phyloP scores from a whole-genome alignment of 192 early-diverging fungal genomes.

The Paraglomus brasilianum region DNA sequence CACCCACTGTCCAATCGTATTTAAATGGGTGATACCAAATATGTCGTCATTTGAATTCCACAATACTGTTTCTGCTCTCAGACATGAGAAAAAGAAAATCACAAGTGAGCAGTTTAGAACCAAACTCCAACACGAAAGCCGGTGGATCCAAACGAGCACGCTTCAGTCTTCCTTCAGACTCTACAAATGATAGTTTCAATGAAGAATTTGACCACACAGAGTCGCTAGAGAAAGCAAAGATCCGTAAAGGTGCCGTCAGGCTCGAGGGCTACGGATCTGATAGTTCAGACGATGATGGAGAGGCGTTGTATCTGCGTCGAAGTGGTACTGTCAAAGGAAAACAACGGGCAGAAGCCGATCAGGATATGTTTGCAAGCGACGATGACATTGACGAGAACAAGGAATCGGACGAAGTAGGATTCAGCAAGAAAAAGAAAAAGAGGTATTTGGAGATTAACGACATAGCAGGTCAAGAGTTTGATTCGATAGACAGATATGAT shows the following conservation, averaged over 20 bases:
- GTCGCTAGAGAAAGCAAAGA: slow-evolving; percentile 49
- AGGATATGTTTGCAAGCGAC: slow-evolving; percentile 63
- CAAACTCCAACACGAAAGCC: too few relatives aligned
- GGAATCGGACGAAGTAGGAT: slow-evolving; percentile 26
- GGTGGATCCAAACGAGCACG: too few relatives aligned
- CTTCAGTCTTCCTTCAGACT: too few relatives aligned
- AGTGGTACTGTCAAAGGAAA: slow-evolving; percentile 32
- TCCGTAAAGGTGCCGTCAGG: slow-evolving; percentile 49
- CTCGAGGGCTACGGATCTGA: slow-evolving; percentile 48
- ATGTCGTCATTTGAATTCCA: too few relatives aligned
- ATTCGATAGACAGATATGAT: slow-evolving; percentile 44
- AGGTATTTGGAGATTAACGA: slow-evolving; percentile 35
- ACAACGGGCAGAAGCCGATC: slow-evolving; percentile 39
- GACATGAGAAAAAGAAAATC: too few relatives aligned
- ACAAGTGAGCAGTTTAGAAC: too few relatives aligned
- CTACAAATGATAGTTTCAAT: too few relatives aligned
- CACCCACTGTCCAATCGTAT: too few relatives aligned
- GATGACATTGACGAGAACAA: slow-evolving; percentile 8
- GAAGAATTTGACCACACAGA: slow-evolving; percentile 49
- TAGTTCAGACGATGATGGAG: slow-evolving; percentile 43
- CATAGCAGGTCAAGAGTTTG: slow-evolving; percentile 56
- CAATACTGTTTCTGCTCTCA: too few relatives aligned
- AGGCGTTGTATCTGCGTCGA: slow-evolving; percentile 39
- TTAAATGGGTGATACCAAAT: too few relatives aligned
- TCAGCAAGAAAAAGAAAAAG: slow-evolving; percentile 32